Base-by-base conservation (phyloP, 1,284 basidiomycete genomes). In the Cronartium ribicola region DNA sequence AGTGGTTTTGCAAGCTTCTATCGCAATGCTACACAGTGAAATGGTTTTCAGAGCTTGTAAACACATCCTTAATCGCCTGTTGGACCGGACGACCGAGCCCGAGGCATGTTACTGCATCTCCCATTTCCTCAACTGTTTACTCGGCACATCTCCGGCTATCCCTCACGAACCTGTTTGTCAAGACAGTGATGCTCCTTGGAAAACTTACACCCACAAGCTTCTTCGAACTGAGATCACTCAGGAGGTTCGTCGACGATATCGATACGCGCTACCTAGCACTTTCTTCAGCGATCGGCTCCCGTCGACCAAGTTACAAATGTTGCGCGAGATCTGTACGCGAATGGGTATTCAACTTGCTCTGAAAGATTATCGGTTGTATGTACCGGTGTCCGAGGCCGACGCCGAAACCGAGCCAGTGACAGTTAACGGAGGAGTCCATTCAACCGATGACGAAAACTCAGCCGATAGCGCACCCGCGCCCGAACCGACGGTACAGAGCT, bases 121-220 rank as follows among this genome's bases (percentile, higher is more conserved):
- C 14, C 86, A 87, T 81, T 85, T 86, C 83, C 82, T 85, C 80
- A 86, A 86, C 82, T 86, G 85, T 77, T 81, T 87, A 5, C 78
- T 86, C n/a, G 85, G 85, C 64, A 77, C 81, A 8, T 78, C 78
- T 6, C 66, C 82, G 76, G 83, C 84, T 78, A 65, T 83, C 17
- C 77, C 79, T 8, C 85, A 85, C 11, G 78, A 80, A 60, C 81
- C 84, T 14, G 79, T 81, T 67, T 77, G 82, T n/a, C 77, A 80
- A 72, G 78, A 81, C 62, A 77, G 82, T 48, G 77, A 77, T 48
- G 82, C 83, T 13, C 76, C 76, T 0, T 87, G 85, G 82, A 81
- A 82, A 64, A 77, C 80, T 66, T 81, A 85, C 73, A 85, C 84
- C 2, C 84, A 85, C n/a, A 80, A 81, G 66, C 77, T 81, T 2